These are phyloP conservation scores for Zygoascus sp. DNA, from an alignment of 1,139 yeast genomes.

Conservation along the genomic window DNA sequence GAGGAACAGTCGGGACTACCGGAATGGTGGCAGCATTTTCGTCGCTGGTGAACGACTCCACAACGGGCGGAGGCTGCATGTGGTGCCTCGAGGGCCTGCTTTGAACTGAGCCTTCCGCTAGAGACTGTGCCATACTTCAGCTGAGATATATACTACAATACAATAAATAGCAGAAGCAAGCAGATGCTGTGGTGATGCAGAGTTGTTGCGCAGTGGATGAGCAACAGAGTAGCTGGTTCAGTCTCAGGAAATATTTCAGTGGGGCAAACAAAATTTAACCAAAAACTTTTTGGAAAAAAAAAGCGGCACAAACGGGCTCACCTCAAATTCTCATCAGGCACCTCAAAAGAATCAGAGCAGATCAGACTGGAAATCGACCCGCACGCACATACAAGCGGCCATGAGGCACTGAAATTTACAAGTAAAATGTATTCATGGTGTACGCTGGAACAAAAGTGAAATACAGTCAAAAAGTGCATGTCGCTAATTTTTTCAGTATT, in stretches of 20 bases:
- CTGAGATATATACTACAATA: too few relatives aligned
- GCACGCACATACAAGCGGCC: too few relatives aligned
- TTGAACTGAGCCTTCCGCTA: background rate
- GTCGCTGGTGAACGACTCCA: constrained; percentile 23
- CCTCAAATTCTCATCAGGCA: too few relatives aligned
- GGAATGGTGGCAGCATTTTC: constrained; percentile 21
- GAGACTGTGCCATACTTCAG: background rate
- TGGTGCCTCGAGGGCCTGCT: background rate
- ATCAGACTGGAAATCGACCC: too few relatives aligned
- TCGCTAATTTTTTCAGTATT: constrained; percentile 1
- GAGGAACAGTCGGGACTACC: constrained; percentile 25
- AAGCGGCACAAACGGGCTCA: too few relatives aligned
- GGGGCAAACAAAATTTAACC: too few relatives aligned
- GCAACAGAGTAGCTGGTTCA: too few relatives aligned
- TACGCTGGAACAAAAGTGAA: background rate
- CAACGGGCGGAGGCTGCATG: constrained; percentile 18
- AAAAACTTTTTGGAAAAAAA: too few relatives aligned
- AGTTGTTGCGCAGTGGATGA: background rate
- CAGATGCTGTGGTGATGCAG: background rate
- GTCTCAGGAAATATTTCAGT: too few relatives aligned
- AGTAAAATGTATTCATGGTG: background rate
- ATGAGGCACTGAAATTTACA: background rate
- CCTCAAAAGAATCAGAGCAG: too few relatives aligned
- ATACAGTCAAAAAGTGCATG: background rate
- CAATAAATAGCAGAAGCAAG: background rate